Evolutionary conservation across 2,329 filamentous ascomycete species (phyloP), one percentile per base, ranked within the genome.

Genomic region (Trichophyton simii): DNA sequence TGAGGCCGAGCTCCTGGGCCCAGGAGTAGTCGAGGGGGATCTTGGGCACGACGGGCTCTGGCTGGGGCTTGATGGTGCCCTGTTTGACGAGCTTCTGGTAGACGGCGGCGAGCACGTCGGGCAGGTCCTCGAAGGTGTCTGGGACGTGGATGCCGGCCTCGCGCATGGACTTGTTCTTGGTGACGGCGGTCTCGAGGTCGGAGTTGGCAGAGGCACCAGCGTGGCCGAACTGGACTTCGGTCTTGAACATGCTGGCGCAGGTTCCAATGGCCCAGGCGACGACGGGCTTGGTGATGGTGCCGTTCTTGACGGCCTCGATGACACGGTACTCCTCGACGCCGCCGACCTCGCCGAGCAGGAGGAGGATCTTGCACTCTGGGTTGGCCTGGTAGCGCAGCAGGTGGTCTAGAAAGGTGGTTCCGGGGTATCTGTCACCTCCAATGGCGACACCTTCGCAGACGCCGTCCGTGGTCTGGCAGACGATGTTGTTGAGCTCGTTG

Each of bases 401-500:
- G 80, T 99, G 94, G 82, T 99, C 94, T 74, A 99, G 96, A 81
- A 99, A 99, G 66, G 94, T 97, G 73, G 94, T 99, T 75, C 94
- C 92, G 66, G 94, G 94, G 77, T 99, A 99, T 78, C 94, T 85
- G 79, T 99, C 94, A 86, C 94, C 94, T 80, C 94, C 94, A 79
- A 99, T 99, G 76, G 94, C 94, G 72, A 99, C 88, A 86, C 94
- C 94, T 83, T 99, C 94, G 77, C 95, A 92, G 62, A 99, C 94
- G 84, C 94, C 94, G 75, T 99, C 91, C 71, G 94, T 96, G 77
- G 83, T 95, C 77, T 96, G 88, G 63, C 91, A 84, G 72, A 99
- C 88, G 78, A 99, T 97, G 86, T 99, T 99, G 88, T 99, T 99
- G 73, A 99, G 81, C 83, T 99, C 94, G 84, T 99, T 99, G 78